Conservation (phyloP, 139 green algal genomes). For the Picochlorum sp. region DNA sequence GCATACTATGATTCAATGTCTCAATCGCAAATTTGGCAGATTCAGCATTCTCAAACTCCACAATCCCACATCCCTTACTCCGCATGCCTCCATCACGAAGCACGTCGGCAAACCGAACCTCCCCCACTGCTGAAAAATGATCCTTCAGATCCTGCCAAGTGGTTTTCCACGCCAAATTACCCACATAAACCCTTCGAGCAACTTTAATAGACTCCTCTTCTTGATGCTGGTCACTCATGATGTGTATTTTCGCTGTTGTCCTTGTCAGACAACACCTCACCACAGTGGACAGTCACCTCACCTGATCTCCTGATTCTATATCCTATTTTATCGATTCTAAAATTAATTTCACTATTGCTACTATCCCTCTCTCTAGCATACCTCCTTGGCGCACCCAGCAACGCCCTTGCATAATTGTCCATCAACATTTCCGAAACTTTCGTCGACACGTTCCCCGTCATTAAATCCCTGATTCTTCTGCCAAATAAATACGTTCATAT, state of each 20-base stretch:
- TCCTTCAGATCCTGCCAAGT: conserved; percentile 44
- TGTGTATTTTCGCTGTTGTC: background rate
- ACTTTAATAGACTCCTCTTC: conserved; percentile 14
- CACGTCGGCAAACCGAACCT: conserved; percentile 30
- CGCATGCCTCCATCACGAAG: conserved; percentile 19
- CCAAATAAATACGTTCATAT: background rate
- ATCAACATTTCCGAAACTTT: background rate
- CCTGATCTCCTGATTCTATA: too few species aligned
- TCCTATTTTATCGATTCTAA: too few species aligned
- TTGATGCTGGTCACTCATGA: background rate
- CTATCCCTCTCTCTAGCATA: background rate
- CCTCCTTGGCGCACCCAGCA: background rate
- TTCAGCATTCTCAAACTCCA: conserved; percentile 68
- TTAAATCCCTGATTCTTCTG: background rate
- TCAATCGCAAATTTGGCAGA: conserved; percentile 55
- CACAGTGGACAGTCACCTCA: too few species aligned
- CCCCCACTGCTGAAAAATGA: conserved; percentile 34
- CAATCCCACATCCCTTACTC: conserved; percentile 59
- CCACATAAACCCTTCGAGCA: conserved; percentile 45
- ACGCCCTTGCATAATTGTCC: background rate
- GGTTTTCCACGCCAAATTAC: conserved; percentile 46
- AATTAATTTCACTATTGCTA: too few species aligned
- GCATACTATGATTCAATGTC: conserved; percentile 45
- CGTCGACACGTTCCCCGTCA: background rate
- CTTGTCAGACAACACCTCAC: background rate